phyloP scores from a whole-genome alignment of 163 green algal species.

The Volvox carteri region DNA sequence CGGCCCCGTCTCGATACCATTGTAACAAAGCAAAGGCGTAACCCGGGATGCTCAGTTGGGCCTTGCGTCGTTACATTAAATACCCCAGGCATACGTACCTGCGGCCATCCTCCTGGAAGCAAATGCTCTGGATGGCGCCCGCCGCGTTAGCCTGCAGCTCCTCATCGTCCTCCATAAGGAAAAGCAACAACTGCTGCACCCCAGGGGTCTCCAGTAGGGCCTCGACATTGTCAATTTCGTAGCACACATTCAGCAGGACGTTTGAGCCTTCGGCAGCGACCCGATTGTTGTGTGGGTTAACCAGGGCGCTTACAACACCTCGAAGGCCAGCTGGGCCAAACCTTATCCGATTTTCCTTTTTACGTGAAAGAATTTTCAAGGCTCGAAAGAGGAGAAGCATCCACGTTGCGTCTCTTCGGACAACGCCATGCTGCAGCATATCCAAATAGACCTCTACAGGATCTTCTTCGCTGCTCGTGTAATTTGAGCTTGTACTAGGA shows the following conservation, averaged over 20 bases:
- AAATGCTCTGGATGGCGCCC: conserved; percentile 83
- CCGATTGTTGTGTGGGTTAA: conserved; percentile 34
- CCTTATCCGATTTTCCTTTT: conserved; percentile 62
- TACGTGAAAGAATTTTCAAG: conserved; percentile 75
- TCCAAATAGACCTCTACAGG: conserved; percentile 49
- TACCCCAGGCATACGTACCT: conserved; percentile 14
- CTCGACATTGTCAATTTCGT: conserved; percentile 76
- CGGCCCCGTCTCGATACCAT: background rate
- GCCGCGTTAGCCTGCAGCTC: conserved; percentile 76
- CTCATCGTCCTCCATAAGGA: conserved; percentile 60
- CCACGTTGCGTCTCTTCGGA: conserved; percentile 43
- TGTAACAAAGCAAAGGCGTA: background rate
- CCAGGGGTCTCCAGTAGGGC: conserved; percentile 63
- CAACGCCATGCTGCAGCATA: conserved; percentile 47
- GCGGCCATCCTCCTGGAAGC: conserved; percentile 67
- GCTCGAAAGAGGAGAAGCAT: conserved; percentile 55
- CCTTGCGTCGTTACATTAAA: too few species aligned
- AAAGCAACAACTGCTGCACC: conserved; percentile 66
- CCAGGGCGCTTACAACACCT: conserved; percentile 40
- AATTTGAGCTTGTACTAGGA: conserved; percentile 51
- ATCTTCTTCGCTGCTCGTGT: conserved; percentile 32
- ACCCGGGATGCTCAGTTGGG: too few species aligned
- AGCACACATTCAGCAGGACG: conserved; percentile 82
- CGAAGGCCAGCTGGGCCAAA: conserved; percentile 51
- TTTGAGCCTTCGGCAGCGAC: conserved; percentile 79